Evolutionary conservation across 202 grass and related monocot genomes (phyloP).

Genomic region (Setaria viridis): DNA sequence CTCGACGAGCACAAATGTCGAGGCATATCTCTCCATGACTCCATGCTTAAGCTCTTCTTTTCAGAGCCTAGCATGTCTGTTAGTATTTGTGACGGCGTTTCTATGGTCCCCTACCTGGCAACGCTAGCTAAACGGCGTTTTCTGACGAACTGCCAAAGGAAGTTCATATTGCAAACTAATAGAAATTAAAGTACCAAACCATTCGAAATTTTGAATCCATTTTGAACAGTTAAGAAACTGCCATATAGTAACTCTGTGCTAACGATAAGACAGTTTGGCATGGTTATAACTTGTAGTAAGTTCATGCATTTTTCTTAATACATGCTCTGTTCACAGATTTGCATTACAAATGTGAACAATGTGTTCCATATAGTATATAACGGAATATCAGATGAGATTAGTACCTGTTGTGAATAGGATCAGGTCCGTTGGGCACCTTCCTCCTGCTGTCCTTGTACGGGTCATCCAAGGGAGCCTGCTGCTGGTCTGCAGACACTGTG

Average conservation of each 20-base stretch:
- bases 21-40: constrained; percentile 17
- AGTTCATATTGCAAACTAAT: background rate
- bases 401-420: constrained; percentile 98
- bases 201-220: background rate
- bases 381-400: background rate
- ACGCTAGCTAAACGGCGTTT: background rate
- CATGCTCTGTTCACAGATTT: background rate
- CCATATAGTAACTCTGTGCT: background rate
- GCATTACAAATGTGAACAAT: background rate
- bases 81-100: background rate
- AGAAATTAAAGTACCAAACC: background rate
- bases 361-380: background rate
- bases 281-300: background rate
- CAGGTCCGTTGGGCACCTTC: constrained; percentile 92
- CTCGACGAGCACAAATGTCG: background rate
- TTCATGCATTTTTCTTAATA: background rate
- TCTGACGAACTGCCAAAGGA: background rate
- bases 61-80: background rate
- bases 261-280: background rate
- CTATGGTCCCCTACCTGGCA: background rate
- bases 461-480: constrained; percentile 16
- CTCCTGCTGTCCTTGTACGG: constrained; percentile 64
- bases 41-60: constrained; percentile 38
- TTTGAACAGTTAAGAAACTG: background rate
- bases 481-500: background rate